Base-by-base conservation (phyloP, 192 early-diverging fungal species). In the Podochytrium sp. region DNA sequence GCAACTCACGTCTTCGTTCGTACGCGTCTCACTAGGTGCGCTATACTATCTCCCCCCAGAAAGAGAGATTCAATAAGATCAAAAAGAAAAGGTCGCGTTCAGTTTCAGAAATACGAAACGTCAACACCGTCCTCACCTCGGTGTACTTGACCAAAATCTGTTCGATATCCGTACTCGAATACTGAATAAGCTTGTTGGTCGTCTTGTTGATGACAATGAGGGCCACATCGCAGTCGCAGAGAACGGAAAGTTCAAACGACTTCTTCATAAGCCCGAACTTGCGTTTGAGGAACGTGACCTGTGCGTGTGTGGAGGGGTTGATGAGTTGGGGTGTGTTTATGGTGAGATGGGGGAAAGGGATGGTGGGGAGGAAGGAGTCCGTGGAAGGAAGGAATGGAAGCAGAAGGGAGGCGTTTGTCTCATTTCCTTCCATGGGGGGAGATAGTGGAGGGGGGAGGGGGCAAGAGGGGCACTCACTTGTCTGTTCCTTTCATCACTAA, bases 241-340 rank as follows among this genome's bases (percentile, higher is more conserved):
- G 83, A 2, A 97, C 94, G 62, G 89, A 91, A 30, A 98, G 88
- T 78, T 98, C 96, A 81, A 95, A 94, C 0, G 96, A 95, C 81
- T 98, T 98, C 80, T 98, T 98, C 89, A 97, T 93, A 65, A 98
- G 84, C 14, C 96, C 96, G 34, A 89, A 90, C 79, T 96, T 96
- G 70, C 96, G 86, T 84, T 98, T 98, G 52, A 93, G 83, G 80
- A 98, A 97, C 2, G 96, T 98, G 49, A 92, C 92, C 92, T 94
- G 73, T 1, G 55, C 1, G 37, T 39, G 0, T 18, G 52, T 3
- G n/a, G 5, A 51, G 7, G n/a, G 10, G n/a, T n/a, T 20, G 64
- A n/a, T 41, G 58, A 23, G 57, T 42, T 35, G 30, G n/a, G 33
- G 41, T 23, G 23, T 27, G 49, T 41, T 14, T 7, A 34, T 66